Percentiles rank a stretch among this genome's conserved stretches.
These are phyloP conservation scores for Saccharomyces uvarum DNA, from an alignment of 1,139 yeast species.

Conservation along the genomic window DNA sequence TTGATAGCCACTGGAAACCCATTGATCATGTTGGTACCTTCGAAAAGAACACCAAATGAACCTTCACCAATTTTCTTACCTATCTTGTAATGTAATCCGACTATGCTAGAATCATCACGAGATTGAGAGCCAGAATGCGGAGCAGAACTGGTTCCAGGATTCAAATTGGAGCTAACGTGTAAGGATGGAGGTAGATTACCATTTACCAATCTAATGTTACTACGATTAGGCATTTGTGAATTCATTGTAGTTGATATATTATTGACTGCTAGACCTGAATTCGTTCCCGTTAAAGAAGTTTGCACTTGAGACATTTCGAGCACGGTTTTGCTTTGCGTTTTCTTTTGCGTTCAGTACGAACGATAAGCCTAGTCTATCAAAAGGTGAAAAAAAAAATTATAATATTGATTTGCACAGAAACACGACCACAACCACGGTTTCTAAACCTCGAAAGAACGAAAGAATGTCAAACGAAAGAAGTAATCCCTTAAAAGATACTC, in stretches of 20 bases:
- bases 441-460: background rate
- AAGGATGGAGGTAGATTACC: constrained; percentile 1
- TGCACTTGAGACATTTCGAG: background rate
- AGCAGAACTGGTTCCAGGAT: background rate
- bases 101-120: constrained; percentile 37
- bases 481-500: background rate
- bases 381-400: background rate
- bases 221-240: constrained; percentile 3
- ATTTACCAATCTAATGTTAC: constrained; percentile 5
- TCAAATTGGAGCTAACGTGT: background rate
- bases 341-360: background rate
- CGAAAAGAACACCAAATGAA: constrained; percentile 70
- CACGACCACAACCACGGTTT: background rate
- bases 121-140: constrained; percentile 1
- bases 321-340: background rate
- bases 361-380: background rate
- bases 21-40: constrained; percentile 64
- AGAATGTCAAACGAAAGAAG: background rate
- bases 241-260: constrained; percentile 1
- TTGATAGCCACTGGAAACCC: constrained; percentile 68
- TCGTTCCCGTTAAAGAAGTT: background rate
- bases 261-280: constrained; percentile 2
- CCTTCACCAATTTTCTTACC: constrained; percentile 79
- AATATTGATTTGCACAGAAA: background rate
- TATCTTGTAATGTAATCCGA: constrained; percentile 66